phyloP scores from a whole-genome alignment of 352 stramenopile species.

The Phytophthora cryptogea region DNA sequence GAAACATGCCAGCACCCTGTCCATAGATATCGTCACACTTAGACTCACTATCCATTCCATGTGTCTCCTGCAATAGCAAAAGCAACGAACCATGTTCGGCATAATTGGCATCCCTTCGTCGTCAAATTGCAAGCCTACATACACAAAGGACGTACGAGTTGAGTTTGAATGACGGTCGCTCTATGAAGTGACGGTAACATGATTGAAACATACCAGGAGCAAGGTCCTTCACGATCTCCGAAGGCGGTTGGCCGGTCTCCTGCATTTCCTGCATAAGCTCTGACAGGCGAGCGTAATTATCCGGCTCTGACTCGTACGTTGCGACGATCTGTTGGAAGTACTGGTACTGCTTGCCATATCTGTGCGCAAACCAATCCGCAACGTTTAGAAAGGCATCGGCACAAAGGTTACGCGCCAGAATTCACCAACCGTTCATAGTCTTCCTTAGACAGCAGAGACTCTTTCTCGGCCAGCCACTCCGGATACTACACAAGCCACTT shows the following conservation, averaged over 20 bases:
- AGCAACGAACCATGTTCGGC: constrained; percentile 84
- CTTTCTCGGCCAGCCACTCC: constrained; percentile 95
- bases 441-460: constrained; percentile 84
- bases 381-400: constrained; percentile 7
- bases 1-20: constrained; percentile 78
- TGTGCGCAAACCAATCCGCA: constrained; percentile 18
- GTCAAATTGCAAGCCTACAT: constrained; percentile 92
- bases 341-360: constrained; percentile 97
- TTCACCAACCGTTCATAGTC: constrained; percentile 88
- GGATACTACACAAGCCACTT: constrained; percentile 83
- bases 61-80: neutral
- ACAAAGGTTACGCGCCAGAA: neutral
- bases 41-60: constrained; percentile 1
- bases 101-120: constrained; percentile 97
- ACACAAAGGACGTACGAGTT: neutral
- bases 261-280: constrained; percentile 98
- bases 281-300: constrained; percentile 95
- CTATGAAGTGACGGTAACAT: neutral
- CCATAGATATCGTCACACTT: constrained; percentile 1
- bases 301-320: constrained; percentile 97
- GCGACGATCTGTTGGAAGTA: constrained; percentile 97
- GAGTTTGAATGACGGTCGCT: neutral
- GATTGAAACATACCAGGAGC: constrained; percentile 76
- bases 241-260: constrained; percentile 93
- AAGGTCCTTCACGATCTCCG: constrained; percentile 98